Conservation (phyloP, 1,284 basidiomycete species). For the Fomitopsis betulina region DNA sequence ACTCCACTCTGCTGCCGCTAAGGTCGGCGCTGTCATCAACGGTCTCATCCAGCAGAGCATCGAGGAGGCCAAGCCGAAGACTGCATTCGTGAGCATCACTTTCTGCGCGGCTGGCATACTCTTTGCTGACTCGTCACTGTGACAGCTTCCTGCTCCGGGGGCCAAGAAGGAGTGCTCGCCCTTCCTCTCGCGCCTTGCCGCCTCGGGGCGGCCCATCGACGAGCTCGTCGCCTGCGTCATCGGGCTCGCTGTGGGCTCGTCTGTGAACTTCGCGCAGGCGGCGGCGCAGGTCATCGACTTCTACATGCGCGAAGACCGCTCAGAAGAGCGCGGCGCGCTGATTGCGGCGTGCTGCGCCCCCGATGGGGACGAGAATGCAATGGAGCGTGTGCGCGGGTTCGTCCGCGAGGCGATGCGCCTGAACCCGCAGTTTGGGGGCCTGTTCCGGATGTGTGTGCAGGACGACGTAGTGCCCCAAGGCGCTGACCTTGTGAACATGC, state of each 20-base stretch:
- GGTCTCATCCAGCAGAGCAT: too few relatives aligned
- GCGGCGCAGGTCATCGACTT: slow-evolving; percentile 60
- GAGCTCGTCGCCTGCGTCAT: slow-evolving; percentile 29
- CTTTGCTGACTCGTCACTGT: too few relatives aligned
- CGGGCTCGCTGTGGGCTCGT: slow-evolving; percentile 44
- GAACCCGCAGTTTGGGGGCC: too few relatives aligned
- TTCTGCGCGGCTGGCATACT: too few relatives aligned
- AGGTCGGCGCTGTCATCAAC: slow-evolving; percentile 26
- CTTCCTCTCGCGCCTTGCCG: too few relatives aligned
- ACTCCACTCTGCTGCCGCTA: background rate
- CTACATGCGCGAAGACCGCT: slow-evolving; percentile 45
- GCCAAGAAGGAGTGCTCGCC: too few relatives aligned
- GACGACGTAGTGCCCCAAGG: too few relatives aligned
- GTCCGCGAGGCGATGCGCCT: background rate
- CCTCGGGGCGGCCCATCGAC: slow-evolving; percentile 9
- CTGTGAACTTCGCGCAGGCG: slow-evolving; percentile 30
- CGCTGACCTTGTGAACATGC: too few relatives aligned
- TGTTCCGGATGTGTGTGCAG: too few relatives aligned
- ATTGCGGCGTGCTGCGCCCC: background rate
- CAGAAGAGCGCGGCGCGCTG: slow-evolving; percentile 33
- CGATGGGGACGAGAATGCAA: background rate
- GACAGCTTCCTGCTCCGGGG: too few relatives aligned
- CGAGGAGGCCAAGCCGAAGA: too few relatives aligned
- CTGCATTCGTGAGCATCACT: too few relatives aligned
- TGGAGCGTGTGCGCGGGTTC: background rate